phyloP scores from a whole-genome alignment of 345 rosid genomes.

The Dipteronia sinensis region DNA sequence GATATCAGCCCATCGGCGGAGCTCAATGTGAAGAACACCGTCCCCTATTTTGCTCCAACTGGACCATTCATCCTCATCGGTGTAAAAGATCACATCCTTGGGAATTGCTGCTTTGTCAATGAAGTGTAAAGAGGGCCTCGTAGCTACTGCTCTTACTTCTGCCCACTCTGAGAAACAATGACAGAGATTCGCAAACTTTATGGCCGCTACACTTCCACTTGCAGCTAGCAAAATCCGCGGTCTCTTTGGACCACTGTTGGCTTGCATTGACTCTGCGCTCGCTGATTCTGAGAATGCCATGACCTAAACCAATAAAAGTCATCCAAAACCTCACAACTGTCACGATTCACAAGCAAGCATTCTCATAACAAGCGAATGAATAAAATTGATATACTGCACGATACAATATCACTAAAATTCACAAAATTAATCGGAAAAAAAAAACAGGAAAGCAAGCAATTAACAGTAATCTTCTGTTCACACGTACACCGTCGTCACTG shows the following conservation, averaged over 20 bases:
- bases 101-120: conserved; percentile 73
- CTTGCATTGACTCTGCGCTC: conserved; percentile 34
- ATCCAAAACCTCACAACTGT: background rate
- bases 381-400: background rate
- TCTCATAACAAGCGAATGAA: background rate
- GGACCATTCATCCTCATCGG: conserved; percentile 92
- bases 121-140: conserved; percentile 78
- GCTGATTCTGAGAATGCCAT: conserved; percentile 30
- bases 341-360: background rate
- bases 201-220: conserved; percentile 91
- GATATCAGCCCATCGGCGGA: conserved; percentile 93
- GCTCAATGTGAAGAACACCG: conserved; percentile 87
- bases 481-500: background rate
- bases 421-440: background rate
- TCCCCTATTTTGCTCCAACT: conserved; percentile 89
- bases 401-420: background rate
- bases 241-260: conserved; percentile 39
- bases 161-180: conserved; percentile 89
- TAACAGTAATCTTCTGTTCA: background rate
- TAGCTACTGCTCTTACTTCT: conserved; percentile 81
- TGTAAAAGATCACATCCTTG: conserved; percentile 63
- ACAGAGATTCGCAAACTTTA: conserved; percentile 85
- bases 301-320: conserved; percentile 11
- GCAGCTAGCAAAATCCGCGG: conserved; percentile 81
- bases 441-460: background rate